A percentile compares a stretch with the other conserved stretches of the same genome.
phyloP scores from a whole-genome alignment of 2,329 filamentous ascomycete genomes.

The Trichoderma guizhouense region DNA sequence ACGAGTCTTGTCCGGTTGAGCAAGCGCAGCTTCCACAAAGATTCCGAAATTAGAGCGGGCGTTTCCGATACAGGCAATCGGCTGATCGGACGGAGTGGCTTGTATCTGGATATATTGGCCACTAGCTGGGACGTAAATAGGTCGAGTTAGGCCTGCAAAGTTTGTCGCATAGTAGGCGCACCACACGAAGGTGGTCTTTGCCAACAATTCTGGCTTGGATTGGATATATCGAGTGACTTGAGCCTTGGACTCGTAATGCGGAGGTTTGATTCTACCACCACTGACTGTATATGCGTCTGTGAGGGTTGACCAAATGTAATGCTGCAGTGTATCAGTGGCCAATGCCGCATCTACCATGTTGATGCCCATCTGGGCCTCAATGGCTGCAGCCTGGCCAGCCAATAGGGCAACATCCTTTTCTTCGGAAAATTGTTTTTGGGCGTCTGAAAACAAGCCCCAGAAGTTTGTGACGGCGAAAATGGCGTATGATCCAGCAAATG shows the following conservation, averaged over 20 bases:
- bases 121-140: neutral
- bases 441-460: neutral
- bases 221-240: neutral
- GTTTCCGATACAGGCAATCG: neutral
- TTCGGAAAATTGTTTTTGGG: neutral
- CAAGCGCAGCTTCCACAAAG: neutral
- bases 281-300: neutral
- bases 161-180: slow-evolving; percentile 1
- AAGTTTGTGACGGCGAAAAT: slow-evolving; percentile 33
- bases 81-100: neutral
- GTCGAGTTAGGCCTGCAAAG: neutral
- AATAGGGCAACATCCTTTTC: neutral
- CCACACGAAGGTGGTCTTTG: slow-evolving; percentile 4
- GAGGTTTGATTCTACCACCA: neutral
- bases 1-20: neutral
- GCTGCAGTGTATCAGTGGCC: neutral
- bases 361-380: neutral
- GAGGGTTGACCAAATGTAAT: neutral
- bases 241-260: slow-evolving; percentile 3
- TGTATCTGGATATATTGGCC: neutral
- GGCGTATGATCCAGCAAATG: slow-evolving; percentile 33
- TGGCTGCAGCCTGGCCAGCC: neutral
- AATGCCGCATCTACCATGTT: neutral
- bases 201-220: neutral
- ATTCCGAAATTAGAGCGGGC: neutral